Conservation (phyloP, 2,329 filamentous ascomycete species). For the Ophiocordyceps australis region DNA sequence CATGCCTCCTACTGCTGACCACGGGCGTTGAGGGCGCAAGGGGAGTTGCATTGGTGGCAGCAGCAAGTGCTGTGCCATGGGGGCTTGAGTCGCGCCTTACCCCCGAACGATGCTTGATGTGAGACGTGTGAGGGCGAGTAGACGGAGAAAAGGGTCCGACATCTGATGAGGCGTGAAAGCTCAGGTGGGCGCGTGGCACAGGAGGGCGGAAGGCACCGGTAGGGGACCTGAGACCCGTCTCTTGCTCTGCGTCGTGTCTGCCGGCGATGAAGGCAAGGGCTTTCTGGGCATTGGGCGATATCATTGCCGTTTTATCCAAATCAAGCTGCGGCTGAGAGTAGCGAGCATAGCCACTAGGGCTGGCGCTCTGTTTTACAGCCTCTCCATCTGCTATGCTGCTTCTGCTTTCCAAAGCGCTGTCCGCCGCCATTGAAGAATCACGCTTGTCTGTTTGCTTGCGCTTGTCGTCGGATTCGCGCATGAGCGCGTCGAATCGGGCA, state of each 20-base stretch:
- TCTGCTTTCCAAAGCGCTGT: slow-evolving; percentile 32
- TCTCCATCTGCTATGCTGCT: slow-evolving; percentile 19
- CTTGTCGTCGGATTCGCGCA: slow-evolving; percentile 40
- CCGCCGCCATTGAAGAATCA: slow-evolving; percentile 16
- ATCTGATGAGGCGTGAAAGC: slow-evolving; percentile 9
- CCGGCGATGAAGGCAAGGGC: slow-evolving; percentile 31
- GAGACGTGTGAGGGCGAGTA: slow-evolving; percentile 38
- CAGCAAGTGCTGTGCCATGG: slow-evolving; percentile 19
- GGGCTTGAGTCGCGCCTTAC: slow-evolving; percentile 27
- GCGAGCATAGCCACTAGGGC: slow-evolving; percentile 20
- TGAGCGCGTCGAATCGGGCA: slow-evolving; percentile 46
- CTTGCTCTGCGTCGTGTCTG: slow-evolving; percentile 15
- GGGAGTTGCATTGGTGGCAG: slow-evolving; percentile 7
- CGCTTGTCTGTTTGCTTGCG: slow-evolving; percentile 21
- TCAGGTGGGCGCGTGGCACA: slow-evolving; percentile 12
- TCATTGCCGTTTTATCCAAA: slow-evolving; percentile 11
- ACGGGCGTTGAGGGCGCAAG: slow-evolving; percentile 4
- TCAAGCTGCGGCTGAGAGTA: slow-evolving; percentile 6
- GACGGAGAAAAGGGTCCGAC: slow-evolving; percentile 8
- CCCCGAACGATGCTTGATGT: slow-evolving; percentile 26
- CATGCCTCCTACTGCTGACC: slow-evolving; percentile 6
- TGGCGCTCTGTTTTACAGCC: slow-evolving; percentile 20
- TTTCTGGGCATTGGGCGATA: slow-evolving; percentile 26
- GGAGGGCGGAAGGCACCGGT: slow-evolving; percentile 15
- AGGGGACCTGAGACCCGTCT: slow-evolving; percentile 2